These are phyloP conservation scores for Chaetomium cochliodes DNA, from an alignment of 495 filamentous ascomycete genomes.

Conservation along the genomic window DNA sequence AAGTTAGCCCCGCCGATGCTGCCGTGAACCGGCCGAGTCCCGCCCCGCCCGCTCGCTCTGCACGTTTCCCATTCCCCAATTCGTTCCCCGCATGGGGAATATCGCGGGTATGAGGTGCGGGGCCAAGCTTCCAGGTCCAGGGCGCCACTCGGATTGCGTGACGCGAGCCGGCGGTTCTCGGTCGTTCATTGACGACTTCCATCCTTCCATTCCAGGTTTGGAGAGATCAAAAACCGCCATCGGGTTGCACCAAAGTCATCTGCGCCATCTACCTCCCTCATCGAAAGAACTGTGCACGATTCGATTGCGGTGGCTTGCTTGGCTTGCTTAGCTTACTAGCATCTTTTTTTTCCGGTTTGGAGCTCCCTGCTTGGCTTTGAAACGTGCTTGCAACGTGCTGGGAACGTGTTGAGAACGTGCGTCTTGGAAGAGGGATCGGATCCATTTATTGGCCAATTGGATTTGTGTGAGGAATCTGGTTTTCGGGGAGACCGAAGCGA, in stretches of 20 bases:
- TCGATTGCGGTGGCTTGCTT: background rate
- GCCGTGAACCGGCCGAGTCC: background rate
- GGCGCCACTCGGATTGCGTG: conserved; percentile 1
- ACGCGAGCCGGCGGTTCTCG: background rate
- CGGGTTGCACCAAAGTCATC: background rate
- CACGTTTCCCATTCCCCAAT: background rate
- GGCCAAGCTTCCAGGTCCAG: background rate
- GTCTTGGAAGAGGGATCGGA: background rate
- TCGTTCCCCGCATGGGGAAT: background rate
- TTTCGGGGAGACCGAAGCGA: no score
- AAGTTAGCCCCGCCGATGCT: background rate
- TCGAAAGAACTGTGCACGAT: background rate
- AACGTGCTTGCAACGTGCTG: no score
- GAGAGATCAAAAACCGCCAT: background rate
- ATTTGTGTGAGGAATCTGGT: no score
- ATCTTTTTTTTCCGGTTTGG: no score
- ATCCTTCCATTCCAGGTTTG: background rate
- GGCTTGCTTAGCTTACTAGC: background rate
- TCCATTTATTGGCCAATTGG: no score
- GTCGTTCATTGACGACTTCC: background rate
- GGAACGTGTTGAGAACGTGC: no score
- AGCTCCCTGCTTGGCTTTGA: no score
- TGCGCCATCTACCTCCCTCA: background rate
- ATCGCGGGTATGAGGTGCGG: background rate
- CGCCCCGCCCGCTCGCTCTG: no score